Evolutionary conservation across 2,329 filamentous ascomycete species (phyloP).

Genomic region (Endocalyx cinctus): DNA sequence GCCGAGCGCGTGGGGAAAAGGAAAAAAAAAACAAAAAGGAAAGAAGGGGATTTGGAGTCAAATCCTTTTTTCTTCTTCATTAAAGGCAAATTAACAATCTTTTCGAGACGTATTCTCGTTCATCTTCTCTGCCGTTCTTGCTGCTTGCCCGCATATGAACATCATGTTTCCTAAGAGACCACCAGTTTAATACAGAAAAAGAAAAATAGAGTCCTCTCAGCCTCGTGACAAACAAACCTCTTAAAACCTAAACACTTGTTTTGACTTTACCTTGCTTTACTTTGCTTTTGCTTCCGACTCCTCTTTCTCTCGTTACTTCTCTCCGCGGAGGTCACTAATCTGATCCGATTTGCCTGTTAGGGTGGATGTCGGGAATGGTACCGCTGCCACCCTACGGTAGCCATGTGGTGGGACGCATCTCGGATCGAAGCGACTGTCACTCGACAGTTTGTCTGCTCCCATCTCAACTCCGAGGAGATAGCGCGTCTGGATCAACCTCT

Average conservation of each 20-base stretch:
- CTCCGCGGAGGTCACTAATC: conserved; percentile 8
- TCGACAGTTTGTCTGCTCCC: conserved; percentile 59
- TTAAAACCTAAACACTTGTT: no score
- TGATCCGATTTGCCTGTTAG: conserved; percentile 12
- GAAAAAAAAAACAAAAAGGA: no score
- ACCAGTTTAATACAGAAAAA: conserved; percentile 1
- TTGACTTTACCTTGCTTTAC: conserved; percentile 4
- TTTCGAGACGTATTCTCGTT: no score
- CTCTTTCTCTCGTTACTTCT: conserved; percentile 11
- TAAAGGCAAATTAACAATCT: no score
- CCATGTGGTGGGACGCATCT: conserved; percentile 67
- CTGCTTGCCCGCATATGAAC: conserved; percentile 7
- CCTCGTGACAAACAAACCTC: no score
- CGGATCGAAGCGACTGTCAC: conserved; percentile 67
- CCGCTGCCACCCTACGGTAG: conserved; percentile 18
- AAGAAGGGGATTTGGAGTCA: no score
- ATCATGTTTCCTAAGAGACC: conserved; percentile 2
- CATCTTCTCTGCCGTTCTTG: no score
- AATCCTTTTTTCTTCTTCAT: no score
- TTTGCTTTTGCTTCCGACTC: conserved; percentile 6
- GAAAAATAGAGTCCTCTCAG: conserved; percentile 9
- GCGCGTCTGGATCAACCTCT: conserved; percentile 58
- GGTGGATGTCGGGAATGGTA: conserved; percentile 20
- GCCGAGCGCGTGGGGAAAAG: no score
- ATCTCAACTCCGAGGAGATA: conserved; percentile 59